Evolutionary conservation across 129 eudicot genomes (phyloP).

Genomic region (Helianthus annuus): HanXRQr2.0-SUNRISE NC_035436.2:134177987-134178486

Average conservation of each 20-base stretch:
- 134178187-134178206: constrained; percentile 91
- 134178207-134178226: constrained; percentile 42
- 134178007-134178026: constrained; percentile 50
- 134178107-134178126: constrained; percentile 55
- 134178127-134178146: constrained; percentile 55
- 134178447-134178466: constrained; percentile 71
- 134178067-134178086: constrained; percentile 59
- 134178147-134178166: constrained; percentile 58
- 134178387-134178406: constrained; percentile 33
- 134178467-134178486: constrained; percentile 82
- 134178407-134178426: constrained; percentile 40
- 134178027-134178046: constrained; percentile 36
- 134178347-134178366: constrained; percentile 57
- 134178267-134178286: constrained; percentile 52
- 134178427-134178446: constrained; percentile 46
- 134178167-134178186: constrained; percentile 48
- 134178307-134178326: constrained; percentile 61
- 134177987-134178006: constrained; percentile 50
- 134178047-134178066: constrained; percentile 55
- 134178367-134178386: constrained; percentile 38
- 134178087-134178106: constrained; percentile 53
- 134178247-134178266: constrained; percentile 47
- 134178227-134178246: constrained; percentile 62
- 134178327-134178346: constrained; percentile 81
- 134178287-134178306: constrained; percentile 41